Evolutionary conservation across 176 grass and related monocot species (phyloP).

Genomic region (Tillandsia fasciculata): DNA sequence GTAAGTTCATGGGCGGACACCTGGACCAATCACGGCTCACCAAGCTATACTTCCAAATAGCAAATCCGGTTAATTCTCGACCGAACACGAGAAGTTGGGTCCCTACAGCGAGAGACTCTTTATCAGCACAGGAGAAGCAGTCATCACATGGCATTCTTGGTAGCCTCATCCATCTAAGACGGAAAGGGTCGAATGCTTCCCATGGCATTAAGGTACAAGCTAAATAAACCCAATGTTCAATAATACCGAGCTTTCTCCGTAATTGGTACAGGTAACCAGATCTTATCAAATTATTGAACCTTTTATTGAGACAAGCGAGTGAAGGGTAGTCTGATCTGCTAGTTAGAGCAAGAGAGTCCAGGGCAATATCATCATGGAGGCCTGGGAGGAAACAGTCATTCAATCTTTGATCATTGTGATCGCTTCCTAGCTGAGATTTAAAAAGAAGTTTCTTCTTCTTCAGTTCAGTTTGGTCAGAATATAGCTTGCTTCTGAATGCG

Average conservation of each 20-base stretch:
- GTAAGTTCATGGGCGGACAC: conserved; percentile 67
- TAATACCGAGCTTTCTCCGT: conserved; percentile 50
- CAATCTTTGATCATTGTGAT: conserved; percentile 37
- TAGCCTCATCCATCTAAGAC: conserved; percentile 73
- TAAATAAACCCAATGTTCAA: conserved; percentile 86
- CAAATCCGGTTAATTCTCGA: conserved; percentile 63
- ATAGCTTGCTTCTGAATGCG: conserved; percentile 20
- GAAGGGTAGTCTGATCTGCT: conserved; percentile 80
- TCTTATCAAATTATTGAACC: conserved; percentile 61
- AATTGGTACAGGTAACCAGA: conserved; percentile 78
- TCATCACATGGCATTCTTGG: conserved; percentile 82
- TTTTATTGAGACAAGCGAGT: conserved; percentile 70
- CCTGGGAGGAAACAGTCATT: conserved; percentile 69
- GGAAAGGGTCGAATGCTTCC: conserved; percentile 78
- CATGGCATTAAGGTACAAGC: conserved; percentile 79
- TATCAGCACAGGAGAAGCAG: conserved; percentile 83
- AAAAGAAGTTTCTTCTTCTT: conserved; percentile 32
- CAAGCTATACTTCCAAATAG: conserved; percentile 91
- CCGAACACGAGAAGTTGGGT: conserved; percentile 89
- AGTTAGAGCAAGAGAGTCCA: conserved; percentile 63
- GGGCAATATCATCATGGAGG: conserved; percentile 73
- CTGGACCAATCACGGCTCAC: conserved; percentile 51
- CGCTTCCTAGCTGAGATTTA: conserved; percentile 28
- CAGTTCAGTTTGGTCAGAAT: conserved; percentile 21
- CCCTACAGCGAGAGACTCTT: conserved; percentile 83